Base-by-base conservation (phyloP, 805 yeast species). In the Zygosaccharomyces lentus region DNA sequence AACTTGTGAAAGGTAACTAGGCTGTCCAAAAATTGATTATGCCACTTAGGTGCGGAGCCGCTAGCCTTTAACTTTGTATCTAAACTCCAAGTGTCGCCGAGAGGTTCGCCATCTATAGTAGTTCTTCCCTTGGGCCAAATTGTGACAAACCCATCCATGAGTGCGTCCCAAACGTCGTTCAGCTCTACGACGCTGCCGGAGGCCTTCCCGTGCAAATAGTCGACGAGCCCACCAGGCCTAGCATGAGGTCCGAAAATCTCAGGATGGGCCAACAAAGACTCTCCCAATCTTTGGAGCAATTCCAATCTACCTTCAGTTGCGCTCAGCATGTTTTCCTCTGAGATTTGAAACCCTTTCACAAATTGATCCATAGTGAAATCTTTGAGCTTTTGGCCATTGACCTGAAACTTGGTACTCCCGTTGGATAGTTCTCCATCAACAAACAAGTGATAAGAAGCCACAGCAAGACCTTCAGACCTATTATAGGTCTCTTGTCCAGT, bases 121-220 rank as follows among this genome's bases (percentile, higher is more conserved):
- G 79, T 69, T 47, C 86, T 69, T 1, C 81, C 81, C 47, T 66
- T 72, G 13, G 85, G 84, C 87, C 86, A 81, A 40, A 81, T 78
- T 2, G 79, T 69, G 3, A 70, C 68, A 36, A 80, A 69, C 0
- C 81, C 80, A n/a, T 65, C 66, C 80, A 79, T 78, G 15, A 81
- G 58, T 6, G 74, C 70, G 37, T 66, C 61, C 87, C 87, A 81
- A 6, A 81, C 54, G 17, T 67, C 68, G 6, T 73, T 60, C 37
- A 80, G 60, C 34, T 76, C 75, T 12, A 80, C 55, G n/a, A 53
- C 47, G 29, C 55, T 54, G 2, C 41, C 34, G 12, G 52, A 56
- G n/a, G 47, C 38, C 7, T 31, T 51, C 1, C 51, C 51, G 4
- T 57, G 49, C 34, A 80, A 61, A 55, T 75, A 77, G 49, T 78